A percentile compares a stretch with the other conserved stretches of the same genome.
Evolutionary conservation across 2,329 filamentous ascomycete genomes (phyloP).

Genomic region (Cladophialophora psammophila): DNA sequence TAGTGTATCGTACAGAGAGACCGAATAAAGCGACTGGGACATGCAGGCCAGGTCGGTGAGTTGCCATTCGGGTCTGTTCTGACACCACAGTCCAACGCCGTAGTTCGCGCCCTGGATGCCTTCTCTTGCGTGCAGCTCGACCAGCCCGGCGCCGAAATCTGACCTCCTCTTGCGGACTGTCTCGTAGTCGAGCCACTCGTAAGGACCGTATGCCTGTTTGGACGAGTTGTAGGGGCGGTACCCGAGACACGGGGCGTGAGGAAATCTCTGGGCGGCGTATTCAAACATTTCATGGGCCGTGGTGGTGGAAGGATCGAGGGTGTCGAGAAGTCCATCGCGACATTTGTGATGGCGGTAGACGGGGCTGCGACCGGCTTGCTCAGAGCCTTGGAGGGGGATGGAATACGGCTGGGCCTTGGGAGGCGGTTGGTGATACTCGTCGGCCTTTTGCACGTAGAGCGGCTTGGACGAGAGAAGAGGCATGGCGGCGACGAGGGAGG

Average conservation of each 20-base stretch:
- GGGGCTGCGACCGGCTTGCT: conserved; percentile 73
- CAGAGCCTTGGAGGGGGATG: conserved; percentile 76
- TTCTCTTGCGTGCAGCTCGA: conserved; percentile 77
- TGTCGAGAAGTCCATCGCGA: conserved; percentile 73
- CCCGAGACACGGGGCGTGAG: conserved; percentile 72
- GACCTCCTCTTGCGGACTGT: conserved; percentile 80
- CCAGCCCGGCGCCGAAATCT: conserved; percentile 84
- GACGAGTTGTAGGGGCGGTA: conserved; percentile 77
- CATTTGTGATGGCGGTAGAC: conserved; percentile 86
- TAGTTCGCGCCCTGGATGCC: conserved; percentile 73
- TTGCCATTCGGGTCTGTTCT: conserved; percentile 90
- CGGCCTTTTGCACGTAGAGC: conserved; percentile 48
- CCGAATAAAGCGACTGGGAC: conserved; percentile 85
- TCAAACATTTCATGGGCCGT: conserved; percentile 87
- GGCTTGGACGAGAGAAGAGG: conserved; percentile 46
- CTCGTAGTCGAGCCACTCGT: conserved; percentile 82
- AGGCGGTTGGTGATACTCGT: conserved; percentile 67
- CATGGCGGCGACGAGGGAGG: conserved; percentile 42
- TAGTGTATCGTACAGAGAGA: conserved; percentile 95
- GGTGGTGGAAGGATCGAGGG: conserved; percentile 71
- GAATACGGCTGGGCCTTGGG: conserved; percentile 80
- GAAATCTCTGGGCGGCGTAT: conserved; percentile 51
- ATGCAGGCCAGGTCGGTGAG: conserved; percentile 84
- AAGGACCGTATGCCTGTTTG: conserved; percentile 77
- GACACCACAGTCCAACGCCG: conserved; percentile 83